A percentile compares a stretch with the other conserved stretches of the same genome.
Conservation (phyloP, 2,329 filamentous ascomycete genomes). For the Diaporthe sp. region DNA sequence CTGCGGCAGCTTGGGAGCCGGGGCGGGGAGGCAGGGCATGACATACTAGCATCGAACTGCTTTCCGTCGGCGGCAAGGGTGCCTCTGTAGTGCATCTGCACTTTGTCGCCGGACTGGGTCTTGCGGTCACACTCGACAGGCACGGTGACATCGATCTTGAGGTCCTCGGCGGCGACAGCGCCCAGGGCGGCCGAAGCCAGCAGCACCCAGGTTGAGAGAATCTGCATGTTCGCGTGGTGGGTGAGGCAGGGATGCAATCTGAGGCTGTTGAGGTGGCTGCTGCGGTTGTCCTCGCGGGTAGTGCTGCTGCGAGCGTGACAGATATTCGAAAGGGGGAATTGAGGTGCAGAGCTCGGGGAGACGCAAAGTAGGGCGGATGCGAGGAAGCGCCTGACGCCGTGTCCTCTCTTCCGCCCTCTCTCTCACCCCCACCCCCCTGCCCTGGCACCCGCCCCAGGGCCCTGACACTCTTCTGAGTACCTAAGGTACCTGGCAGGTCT, state of each 20-base stretch:
- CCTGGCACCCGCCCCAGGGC: background rate
- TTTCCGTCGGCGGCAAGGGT: slow-evolving; percentile 76
- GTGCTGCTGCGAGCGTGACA: background rate
- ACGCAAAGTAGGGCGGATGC: background rate
- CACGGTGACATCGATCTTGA: slow-evolving; percentile 82
- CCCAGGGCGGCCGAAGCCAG: slow-evolving; percentile 62
- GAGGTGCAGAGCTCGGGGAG: slow-evolving; percentile 13
- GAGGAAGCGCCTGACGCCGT: slow-evolving; percentile 16
- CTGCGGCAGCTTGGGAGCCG: background rate
- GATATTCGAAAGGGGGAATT: slow-evolving; percentile 14
- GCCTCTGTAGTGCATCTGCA: slow-evolving; percentile 90
- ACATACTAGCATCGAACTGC: slow-evolving; percentile 82
- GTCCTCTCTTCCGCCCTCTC: slow-evolving; percentile 7
- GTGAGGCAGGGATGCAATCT: background rate
- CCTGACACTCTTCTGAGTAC: background rate
- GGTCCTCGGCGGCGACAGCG: slow-evolving; percentile 65
- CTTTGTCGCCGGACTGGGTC: slow-evolving; percentile 78
- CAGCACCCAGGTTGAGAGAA: slow-evolving; percentile 59
- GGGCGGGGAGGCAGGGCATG: background rate
- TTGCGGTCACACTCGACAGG: slow-evolving; percentile 83
- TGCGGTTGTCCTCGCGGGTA: background rate
- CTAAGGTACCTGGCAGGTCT: background rate
- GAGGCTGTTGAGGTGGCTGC: background rate
- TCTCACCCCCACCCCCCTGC: too few relatives aligned
- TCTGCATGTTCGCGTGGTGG: slow-evolving; percentile 57